Conservation (phyloP, 768 basidiomycete species). For the Cubamyces lactineus region DNA sequence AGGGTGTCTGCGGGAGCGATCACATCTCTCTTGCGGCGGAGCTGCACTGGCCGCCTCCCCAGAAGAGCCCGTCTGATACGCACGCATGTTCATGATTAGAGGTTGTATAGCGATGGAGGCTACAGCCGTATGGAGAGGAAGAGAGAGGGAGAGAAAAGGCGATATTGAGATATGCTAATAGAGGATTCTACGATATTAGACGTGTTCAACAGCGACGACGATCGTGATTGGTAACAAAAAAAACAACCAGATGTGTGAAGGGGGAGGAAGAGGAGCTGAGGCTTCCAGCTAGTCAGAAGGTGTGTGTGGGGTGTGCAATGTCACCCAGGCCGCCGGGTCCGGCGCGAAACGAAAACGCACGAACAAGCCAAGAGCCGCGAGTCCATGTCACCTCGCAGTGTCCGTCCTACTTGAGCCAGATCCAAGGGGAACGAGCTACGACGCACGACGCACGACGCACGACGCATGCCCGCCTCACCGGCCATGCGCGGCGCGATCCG, state of each 20-base stretch:
- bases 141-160: background rate
- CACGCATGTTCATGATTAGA: conserved; percentile 15
- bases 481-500: conserved; percentile 58
- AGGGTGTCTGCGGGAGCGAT: conserved; percentile 81
- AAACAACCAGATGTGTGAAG: conserved; percentile 7
- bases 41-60: conserved; percentile 39
- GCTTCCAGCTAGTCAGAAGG: conserved; percentile 10
- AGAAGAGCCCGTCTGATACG: background rate
- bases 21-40: conserved; percentile 81
- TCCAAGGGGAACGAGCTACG: background rate
- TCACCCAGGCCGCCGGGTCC: conserved; percentile 2
- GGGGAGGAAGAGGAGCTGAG: background rate
- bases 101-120: conserved; percentile 17
- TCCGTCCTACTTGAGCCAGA: conserved; percentile 6
- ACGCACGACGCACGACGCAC: conserved; percentile 1
- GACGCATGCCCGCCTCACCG: no score
- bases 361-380: background rate
- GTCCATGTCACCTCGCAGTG: conserved; percentile 7
- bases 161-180: conserved; percentile 22
- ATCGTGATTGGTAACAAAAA: conserved; percentile 15
- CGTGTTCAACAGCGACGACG: conserved; percentile 15
- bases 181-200: conserved; percentile 16
- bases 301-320: conserved; percentile 1
- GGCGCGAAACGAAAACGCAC: background rate
- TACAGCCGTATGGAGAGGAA: conserved; percentile 17